Evolutionary conservation across 73 alveolate genomes (phyloP), one percentile per base, ranked within the genome.

Genomic region (Blepharisma stoltei): DNA sequence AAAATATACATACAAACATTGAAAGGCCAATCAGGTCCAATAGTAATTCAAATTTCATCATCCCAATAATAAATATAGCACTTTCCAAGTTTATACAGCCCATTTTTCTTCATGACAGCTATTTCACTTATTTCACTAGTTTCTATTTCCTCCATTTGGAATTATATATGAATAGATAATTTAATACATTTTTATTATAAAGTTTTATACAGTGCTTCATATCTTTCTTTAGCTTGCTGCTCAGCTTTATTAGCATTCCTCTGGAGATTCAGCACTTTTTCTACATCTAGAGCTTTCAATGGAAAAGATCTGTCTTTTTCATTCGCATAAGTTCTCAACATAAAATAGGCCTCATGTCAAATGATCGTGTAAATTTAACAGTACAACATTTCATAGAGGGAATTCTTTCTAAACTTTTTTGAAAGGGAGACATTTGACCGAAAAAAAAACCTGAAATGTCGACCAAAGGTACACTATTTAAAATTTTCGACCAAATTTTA

Each of bases 301-400:
- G 94, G 90, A 60, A 89, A 89, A 25, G 81, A 81, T 54, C 71
- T 68, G 67, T 91, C 75, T 37, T 89, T 83, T 75, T 86, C 93
- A 14, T 93, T 92, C 6, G 99, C 97, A 55, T 92, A 90, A 45
- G 95, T 90, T 78, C 98, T 87, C 67, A 96, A 76, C 53, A 97
- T 83, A 85, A 97, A 95, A 86, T 94, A 97, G n/a, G n/a, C n/a
- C n/a, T n/a, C n/a, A n/a, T n/a, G n/a, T n/a, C n/a, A n/a, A n/a
- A n/a, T n/a, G n/a, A n/a, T n/a, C n/a, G n/a, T n/a, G n/a, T n/a
- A n/a, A n/a, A n/a, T n/a, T n/a, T n/a, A n/a, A n/a, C n/a, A n/a
- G n/a, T n/a, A n/a, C n/a, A n/a, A n/a, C n/a, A n/a, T n/a, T n/a
- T n/a, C n/a, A n/a, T n/a, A n/a, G n/a, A n/a, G n/a, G n/a, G n/a